A percentile compares a stretch with the other conserved stretches of the same genome.
Conservation (phyloP, 176 grass and related monocot genomes). For the Oryza longistaminata region DNA sequence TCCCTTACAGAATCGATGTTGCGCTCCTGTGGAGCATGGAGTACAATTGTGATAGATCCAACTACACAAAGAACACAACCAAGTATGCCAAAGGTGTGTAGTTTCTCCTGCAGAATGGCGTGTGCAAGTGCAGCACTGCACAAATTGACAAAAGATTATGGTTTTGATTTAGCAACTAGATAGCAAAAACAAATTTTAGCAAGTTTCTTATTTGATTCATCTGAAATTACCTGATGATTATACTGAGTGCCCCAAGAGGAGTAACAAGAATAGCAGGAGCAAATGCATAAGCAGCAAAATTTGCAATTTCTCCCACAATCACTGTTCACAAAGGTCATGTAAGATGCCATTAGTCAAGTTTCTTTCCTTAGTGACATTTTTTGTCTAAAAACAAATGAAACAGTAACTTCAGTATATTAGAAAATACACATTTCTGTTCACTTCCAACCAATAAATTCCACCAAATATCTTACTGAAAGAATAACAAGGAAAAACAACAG, state of each 20-base stretch:
- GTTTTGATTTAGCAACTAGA: constrained; percentile 29
- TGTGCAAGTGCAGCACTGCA: constrained; percentile 92
- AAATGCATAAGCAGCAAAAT: constrained; percentile 98
- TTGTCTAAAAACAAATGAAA: not conserved
- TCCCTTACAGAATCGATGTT: constrained; percentile 86
- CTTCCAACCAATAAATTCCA: constrained; percentile 15
- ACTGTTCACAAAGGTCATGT: constrained; percentile 53
- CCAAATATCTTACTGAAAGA: not conserved
- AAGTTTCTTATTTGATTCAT: constrained; percentile 11
- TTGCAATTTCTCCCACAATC: constrained; percentile 95
- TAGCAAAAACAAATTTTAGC: constrained; percentile 22
- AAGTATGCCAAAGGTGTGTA: constrained; percentile 84
- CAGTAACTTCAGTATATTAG: not conserved
- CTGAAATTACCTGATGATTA: constrained; percentile 83
- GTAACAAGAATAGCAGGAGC: constrained; percentile 97
- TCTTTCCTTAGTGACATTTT: constrained; percentile 25
- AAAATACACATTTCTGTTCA: not conserved
- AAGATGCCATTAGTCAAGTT: constrained; percentile 37
- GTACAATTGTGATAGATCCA: constrained; percentile 87
- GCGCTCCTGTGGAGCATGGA: constrained; percentile 90
- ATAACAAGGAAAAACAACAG: constrained; percentile 3
- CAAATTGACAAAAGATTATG: constrained; percentile 21
- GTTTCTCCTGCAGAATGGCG: constrained; percentile 76
- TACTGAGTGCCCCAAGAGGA: constrained; percentile 95
- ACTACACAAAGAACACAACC: constrained; percentile 96